Evolutionary conservation across 345 rosid species (phyloP).

Genomic region (Xanthoceras sorbifolium): DNA sequence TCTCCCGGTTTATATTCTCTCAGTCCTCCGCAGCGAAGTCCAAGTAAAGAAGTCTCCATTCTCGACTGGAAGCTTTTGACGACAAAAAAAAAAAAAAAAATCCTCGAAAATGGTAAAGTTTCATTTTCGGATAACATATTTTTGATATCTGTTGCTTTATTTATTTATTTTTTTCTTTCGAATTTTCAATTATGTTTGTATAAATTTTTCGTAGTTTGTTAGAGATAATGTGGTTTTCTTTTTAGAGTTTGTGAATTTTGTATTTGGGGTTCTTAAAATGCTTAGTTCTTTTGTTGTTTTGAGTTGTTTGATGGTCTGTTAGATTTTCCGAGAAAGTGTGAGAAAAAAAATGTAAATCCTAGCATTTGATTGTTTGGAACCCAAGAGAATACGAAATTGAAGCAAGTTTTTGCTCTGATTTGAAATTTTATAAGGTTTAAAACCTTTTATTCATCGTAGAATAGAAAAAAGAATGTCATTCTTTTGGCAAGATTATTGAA

Average conservation of each 20-base stretch:
- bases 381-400: not conserved
- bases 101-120: constrained; percentile 12
- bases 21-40: not conserved
- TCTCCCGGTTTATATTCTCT: not conserved
- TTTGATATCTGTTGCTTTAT: not conserved
- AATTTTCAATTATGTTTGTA: not conserved
- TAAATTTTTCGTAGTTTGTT: not conserved
- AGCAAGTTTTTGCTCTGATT: not conserved
- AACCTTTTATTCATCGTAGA: too few species aligned
- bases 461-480: too few species aligned
- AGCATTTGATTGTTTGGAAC: constrained; percentile 1
- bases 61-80: not conserved
- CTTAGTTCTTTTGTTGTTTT: not conserved
- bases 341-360: not conserved
- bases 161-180: not conserved
- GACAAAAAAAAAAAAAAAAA: not conserved
- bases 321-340: not conserved
- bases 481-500: not conserved
- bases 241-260: not conserved
- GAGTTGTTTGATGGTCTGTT: not conserved
- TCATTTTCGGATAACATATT: not conserved
- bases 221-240: not conserved
- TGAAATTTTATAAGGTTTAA: too few species aligned
- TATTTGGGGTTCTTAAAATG: not conserved
- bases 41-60: not conserved